Base-by-base conservation (phyloP, 2,329 filamentous ascomycete genomes). In the Cladophialophora chaetospira region DNA sequence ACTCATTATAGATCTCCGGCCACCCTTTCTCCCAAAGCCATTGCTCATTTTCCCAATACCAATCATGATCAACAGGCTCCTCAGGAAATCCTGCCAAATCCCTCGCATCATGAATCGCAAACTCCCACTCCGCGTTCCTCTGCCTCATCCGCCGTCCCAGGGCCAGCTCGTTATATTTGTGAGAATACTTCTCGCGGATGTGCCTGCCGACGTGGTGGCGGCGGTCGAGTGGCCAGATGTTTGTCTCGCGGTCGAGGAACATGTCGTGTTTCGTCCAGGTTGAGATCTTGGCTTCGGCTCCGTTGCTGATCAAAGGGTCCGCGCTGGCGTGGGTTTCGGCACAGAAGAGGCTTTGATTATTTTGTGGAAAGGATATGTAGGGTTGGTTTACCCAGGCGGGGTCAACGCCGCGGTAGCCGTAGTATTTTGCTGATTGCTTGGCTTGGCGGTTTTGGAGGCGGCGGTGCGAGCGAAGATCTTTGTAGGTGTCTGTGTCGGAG, bases 351-450 rank as follows among this genome's bases (percentile, higher is more conserved):
- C 3, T 5, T 25, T n/a, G 26, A 19, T 2, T 21, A 15, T 11
- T 9, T 15, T 15, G 10, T 8, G 23, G 11, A n/a, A 43, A 19
- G 19, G 29, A 10, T 2, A 10, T 21, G 42, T 60, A 58, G n/a
- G 44, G 55, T 33, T 63, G 55, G 23, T 54, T 53, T 10, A 61
- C 17, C 61, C 61, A 63, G 25, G 49, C 49, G 9, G 61, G 49
- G 11, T 63, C 28, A 10, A 63, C 61, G 8, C 55, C 53, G n/a
- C 61, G 55, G 31, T 61, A 63, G 40, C 55, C 55, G 35, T 61
- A 59, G 43, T 63, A 63, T 42, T 61, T 63, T 1, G 53, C 49
- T 10, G 53, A 55, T 45, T 59, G 58, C 45, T 63, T 63, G 35
- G 58, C 33, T 11, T n/a, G 10, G 3, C 61, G 58, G 44, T 59